Base-by-base conservation (phyloP, 2,329 filamentous ascomycete species). In the Penicillium italicum region DNA sequence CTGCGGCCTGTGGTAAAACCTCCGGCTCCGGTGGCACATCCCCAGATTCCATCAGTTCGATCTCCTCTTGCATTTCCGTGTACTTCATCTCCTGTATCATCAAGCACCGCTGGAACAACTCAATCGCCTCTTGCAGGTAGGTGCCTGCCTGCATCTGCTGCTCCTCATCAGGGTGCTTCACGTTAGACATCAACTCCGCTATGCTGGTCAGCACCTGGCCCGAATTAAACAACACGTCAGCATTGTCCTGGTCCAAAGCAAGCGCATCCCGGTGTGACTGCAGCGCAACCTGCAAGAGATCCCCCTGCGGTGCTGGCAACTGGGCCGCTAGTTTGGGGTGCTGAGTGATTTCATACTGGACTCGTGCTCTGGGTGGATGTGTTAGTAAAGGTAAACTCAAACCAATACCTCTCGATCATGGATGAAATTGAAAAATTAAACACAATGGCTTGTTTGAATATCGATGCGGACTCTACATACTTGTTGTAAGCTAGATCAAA, bases 401-500 rank as follows among this genome's bases (percentile, higher is more conserved):
- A 31, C 5, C 33, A 45, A 10, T 26, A 33, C 7, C n/a, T 36
- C 36, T 41, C 14, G 6, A 55, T 20, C 16, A 42, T 34, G 16
- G 5, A 26, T 31, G 8, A 22, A n/a, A 34, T 24, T 51, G 22
- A 30, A 44, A 42, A 43, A 20, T 28, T n/a, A 18, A 18, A 34
- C 22, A 40, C 2, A 22, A 14, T 36, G 63, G 38, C 11, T 33
- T 38, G 12, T 36, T 31, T 38, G 3, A 5, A 22, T 47, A 5
- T 48, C 38, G 5, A 4, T 49, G 8, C 2, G 6, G 4, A 9
- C 6, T 43, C 20, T 30, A 73, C 80, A 63, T 71, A 86, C 83
- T 88, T 89, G 71, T 90, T 90, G 70, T 90, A 90, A 11, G 87
- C 86, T 34, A 90, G 77, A 72, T 90, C 88, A 71, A 90, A 86